Base-by-base conservation (phyloP, 345 rosid genomes). In the Populus pruinosa region DNA sequence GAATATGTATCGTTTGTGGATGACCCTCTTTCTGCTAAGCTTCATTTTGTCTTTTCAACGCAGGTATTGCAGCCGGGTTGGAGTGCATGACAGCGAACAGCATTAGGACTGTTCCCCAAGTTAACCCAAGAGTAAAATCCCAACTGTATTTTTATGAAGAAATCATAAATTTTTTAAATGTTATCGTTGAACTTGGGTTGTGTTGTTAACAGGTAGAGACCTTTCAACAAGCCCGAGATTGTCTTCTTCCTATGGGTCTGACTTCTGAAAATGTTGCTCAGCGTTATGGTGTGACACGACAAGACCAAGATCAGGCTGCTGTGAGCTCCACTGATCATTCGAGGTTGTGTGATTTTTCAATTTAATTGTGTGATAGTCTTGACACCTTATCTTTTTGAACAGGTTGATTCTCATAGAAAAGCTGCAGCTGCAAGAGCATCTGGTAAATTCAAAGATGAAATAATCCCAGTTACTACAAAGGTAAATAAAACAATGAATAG, bases 201-300 rank as follows among this genome's bases (percentile, higher is more conserved):
- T 29, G 1, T 38, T 75, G 76, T 59, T 68, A 71, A 67, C 83
- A 93, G 98, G 89, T 81, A 29, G 88, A 87, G 61, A 78, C 80
- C 76, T 92, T 92, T 79, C 83, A 86, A 0, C 89, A 89, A 85
- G 94, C 97, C 27, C 89, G 91, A 35, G 97, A 96, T 72, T 96
- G 98, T 85, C 94, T 96, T 83, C 94, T 96, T 82, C 98, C 98
- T 27, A 92, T 96, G 98, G 99, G 99, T 12, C 83, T 93, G 41
- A 96, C 97, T 78, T 93, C 98, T 70, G 99, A 96, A 87, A 96
- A 93, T 82, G 99, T 96, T 75, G 98, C 99, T 43, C 83, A 88
- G 69, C 88, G 90, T 25, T 93, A 76, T 17, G 94, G 97, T 18
- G 82, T 96, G 69, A 92, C 99, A 71, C 86, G 98, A 53, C 83